Evolutionary conservation across 2,329 filamentous ascomycete species (phyloP).

Genomic region (Aspergillus sp.): DNA sequence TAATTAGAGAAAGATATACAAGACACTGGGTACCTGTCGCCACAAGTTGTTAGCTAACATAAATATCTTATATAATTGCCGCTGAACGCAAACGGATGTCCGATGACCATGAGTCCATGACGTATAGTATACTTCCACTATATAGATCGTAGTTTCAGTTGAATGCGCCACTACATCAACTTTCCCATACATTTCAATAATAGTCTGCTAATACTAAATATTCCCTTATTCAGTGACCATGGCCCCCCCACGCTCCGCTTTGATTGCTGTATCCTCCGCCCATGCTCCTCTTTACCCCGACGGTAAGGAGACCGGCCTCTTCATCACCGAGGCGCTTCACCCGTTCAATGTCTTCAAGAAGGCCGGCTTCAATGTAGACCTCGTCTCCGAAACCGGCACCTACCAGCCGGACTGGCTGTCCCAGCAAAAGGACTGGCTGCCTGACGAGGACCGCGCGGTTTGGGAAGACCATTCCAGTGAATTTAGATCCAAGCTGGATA

Average conservation of each 20-base stretch:
- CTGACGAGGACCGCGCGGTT: constrained; percentile 27
- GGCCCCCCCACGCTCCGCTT: background rate
- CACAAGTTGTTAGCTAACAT: too few relatives aligned
- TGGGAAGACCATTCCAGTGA: constrained; percentile 31
- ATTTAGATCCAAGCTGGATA: constrained; percentile 33
- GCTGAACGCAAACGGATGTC: too few relatives aligned
- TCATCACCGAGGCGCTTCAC: constrained; percentile 5
- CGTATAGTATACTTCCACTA: too few relatives aligned
- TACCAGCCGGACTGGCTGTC: constrained; percentile 34
- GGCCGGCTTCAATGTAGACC: constrained; percentile 41
- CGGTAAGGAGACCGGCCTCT: constrained; percentile 5
- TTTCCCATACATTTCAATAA: too few relatives aligned
- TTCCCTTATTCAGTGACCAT: background rate
- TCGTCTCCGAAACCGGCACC: constrained; percentile 39
- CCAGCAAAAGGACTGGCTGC: constrained; percentile 33
- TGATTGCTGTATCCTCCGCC: constrained; percentile 4
- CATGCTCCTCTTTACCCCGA: constrained; percentile 6
- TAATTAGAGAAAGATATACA: too few relatives aligned
- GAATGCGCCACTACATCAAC: too few relatives aligned
- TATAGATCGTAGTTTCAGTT: too few relatives aligned
- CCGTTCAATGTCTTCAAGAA: constrained; percentile 10
- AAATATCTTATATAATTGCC: too few relatives aligned
- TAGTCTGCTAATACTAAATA: too few relatives aligned
- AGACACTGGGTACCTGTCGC: too few relatives aligned
- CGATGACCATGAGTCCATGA: too few relatives aligned